These are phyloP conservation scores for Dentipellis sp. DNA, from an alignment of 768 basidiomycete species.

Conservation along the genomic window DNA sequence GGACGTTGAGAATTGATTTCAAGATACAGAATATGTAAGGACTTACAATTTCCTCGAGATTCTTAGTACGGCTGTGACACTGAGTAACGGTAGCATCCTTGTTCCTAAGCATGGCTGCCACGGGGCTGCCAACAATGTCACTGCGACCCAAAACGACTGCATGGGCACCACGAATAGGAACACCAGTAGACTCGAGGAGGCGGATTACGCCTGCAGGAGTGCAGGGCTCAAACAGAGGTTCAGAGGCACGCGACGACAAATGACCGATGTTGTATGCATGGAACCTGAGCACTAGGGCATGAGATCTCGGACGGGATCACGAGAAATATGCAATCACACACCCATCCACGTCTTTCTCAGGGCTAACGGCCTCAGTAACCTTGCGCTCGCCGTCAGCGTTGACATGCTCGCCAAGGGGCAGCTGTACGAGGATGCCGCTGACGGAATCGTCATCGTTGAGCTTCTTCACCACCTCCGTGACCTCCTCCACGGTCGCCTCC, in stretches of 20 bases:
- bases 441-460: constrained; percentile 78
- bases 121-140: constrained; percentile 96
- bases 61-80: constrained; percentile 87
- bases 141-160: constrained; percentile 93
- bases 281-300: constrained; percentile 46
- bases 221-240: constrained; percentile 88
- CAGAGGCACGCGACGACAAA: constrained; percentile 81
- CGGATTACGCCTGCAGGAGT: constrained; percentile 91
- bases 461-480: constrained; percentile 67
- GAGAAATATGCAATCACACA: constrained; percentile 23
- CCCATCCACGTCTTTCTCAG: constrained; percentile 97
- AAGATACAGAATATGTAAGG: not conserved
- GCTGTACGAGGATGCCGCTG: constrained; percentile 90
- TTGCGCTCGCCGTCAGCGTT: constrained; percentile 73
- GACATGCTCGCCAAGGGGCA: constrained; percentile 83
- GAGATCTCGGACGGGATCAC: not conserved
- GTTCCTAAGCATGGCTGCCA: constrained; percentile 82
- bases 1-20: not conserved
- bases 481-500: constrained; percentile 60
- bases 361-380: constrained; percentile 91
- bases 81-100: constrained; percentile 95
- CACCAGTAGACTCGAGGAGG: constrained; percentile 81
- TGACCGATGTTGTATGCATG: constrained; percentile 98
- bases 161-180: constrained; percentile 66
- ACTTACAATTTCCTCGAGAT: constrained; percentile 69